Evolutionary conservation across 495 filamentous ascomycete species (phyloP).

Genomic region (Apodospora peruviana): DNA sequence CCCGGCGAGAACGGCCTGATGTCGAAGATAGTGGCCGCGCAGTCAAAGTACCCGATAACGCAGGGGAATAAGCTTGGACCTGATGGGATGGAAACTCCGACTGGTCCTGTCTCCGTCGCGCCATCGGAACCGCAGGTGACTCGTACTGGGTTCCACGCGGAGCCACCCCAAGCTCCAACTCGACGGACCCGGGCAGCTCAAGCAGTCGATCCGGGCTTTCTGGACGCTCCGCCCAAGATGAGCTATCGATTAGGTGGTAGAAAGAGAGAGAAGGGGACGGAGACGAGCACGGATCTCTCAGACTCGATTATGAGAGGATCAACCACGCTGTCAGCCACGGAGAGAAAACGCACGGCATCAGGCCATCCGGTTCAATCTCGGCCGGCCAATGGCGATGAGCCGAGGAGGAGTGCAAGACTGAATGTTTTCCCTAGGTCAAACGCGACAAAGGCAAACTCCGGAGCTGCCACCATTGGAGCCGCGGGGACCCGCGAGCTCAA

Average conservation of each 20-base stretch:
- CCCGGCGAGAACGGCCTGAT: constrained; percentile 36
- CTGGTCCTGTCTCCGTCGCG: constrained; percentile 14
- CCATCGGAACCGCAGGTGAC: constrained; percentile 27
- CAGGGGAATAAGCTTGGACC: constrained; percentile 12
- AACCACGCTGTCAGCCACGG: constrained; percentile 39
- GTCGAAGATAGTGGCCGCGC: constrained; percentile 35
- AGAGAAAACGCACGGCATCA: constrained; percentile 80
- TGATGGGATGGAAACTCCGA: constrained; percentile 39
- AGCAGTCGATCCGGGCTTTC: constrained; percentile 42
- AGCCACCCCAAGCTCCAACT: constrained; percentile 64
- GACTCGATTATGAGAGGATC: constrained; percentile 13
- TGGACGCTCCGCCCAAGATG: constrained; percentile 59
- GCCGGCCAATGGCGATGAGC: constrained; percentile 52
- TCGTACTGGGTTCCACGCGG: constrained; percentile 26
- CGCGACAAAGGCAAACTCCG: constrained; percentile 55
- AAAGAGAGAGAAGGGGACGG: constrained; percentile 39
- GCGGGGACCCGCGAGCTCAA: constrained; percentile 68
- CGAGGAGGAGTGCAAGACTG: constrained; percentile 73
- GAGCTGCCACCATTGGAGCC: constrained; percentile 48
- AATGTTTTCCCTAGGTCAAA: constrained; percentile 51
- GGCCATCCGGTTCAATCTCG: constrained; percentile 66
- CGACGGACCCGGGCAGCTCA: constrained; percentile 58
- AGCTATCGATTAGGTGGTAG: constrained; percentile 43
- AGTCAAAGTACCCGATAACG: constrained; percentile 26
- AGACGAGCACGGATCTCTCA: constrained; percentile 18